Percentiles rank a stretch among this genome's conserved stretches.
Evolutionary conservation across 208 protist species (phyloP).

Genomic region (Trypanosoma lewisi): DNA sequence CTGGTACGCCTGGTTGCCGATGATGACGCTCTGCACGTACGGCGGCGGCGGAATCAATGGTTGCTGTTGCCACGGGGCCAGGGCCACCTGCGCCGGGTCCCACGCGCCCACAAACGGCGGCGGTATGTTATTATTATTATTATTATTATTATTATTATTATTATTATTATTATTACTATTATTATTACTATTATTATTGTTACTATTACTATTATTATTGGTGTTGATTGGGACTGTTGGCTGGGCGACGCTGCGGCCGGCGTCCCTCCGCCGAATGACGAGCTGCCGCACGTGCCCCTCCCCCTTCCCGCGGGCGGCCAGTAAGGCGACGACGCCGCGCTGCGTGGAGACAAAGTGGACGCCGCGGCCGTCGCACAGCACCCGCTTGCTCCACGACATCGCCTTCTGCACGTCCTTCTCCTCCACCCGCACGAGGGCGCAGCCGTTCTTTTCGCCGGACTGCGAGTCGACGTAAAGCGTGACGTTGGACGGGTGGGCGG

Average conservation of each 20-base stretch:
- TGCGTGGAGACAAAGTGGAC: conserved; percentile 20
- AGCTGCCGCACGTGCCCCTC: conserved; percentile 10
- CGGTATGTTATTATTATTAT: too few relatives aligned
- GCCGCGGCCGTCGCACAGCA: conserved; percentile 31
- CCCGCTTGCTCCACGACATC: conserved; percentile 19
- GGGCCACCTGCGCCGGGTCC: conserved; percentile 6
- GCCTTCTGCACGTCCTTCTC: conserved; percentile 22
- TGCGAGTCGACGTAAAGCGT: conserved; percentile 21
- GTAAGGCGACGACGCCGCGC: conserved; percentile 13
- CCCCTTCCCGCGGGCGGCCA: conserved; percentile 23
- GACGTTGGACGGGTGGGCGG: conserved; percentile 29
- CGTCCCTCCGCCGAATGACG: conserved; percentile 18
- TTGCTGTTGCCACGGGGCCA: conserved; percentile 1
- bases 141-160: too few relatives aligned
- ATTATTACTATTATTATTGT: too few relatives aligned
- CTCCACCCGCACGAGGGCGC: conserved; percentile 24
- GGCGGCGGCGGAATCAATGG: conserved; percentile 31
- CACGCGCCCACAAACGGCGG: conserved; percentile 19
- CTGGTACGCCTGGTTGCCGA: conserved; percentile 55
- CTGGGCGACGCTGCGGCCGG: neutral
- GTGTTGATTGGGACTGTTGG: neutral
- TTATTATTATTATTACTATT: too few relatives aligned
- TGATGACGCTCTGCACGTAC: conserved; percentile 48
- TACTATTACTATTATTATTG: too few relatives aligned
- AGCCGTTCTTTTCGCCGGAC: conserved; percentile 17